These are phyloP conservation scores for Colletotrichum sp. DNA, from an alignment of 2,329 filamentous ascomycete genomes.

Conservation along the genomic window DNA sequence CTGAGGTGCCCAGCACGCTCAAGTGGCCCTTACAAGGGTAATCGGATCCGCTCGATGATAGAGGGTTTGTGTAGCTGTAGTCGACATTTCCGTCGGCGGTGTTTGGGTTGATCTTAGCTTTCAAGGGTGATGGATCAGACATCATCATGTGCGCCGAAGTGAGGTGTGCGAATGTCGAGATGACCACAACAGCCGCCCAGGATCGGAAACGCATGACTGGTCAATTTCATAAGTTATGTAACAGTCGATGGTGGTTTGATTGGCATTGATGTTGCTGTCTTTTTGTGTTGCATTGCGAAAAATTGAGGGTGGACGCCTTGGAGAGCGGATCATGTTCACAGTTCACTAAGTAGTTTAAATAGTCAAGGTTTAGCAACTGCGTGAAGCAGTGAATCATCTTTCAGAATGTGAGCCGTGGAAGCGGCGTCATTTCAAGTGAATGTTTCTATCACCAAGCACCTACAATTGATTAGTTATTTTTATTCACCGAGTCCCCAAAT, in stretches of 20 bases:
- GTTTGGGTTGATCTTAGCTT: slow-evolving; percentile 27
- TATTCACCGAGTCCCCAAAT: neutral
- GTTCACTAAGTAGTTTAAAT: neutral
- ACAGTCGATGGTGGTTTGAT: neutral
- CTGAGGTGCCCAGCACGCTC: slow-evolving; percentile 25
- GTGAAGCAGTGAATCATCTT: neutral
- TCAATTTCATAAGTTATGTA: neutral
- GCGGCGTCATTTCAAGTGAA: neutral
- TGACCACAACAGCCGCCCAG: neutral
- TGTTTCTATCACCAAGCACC: neutral
- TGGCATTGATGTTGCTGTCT: neutral
- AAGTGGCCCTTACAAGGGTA: slow-evolving; percentile 65
- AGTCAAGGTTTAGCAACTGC: neutral
- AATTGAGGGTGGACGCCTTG: accelerated
- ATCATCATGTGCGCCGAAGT: slow-evolving; percentile 34
- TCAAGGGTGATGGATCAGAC: slow-evolving; percentile 32
- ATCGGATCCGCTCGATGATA: slow-evolving; percentile 56
- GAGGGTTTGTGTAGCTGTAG: slow-evolving; percentile 61
- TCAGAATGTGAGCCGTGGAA: neutral
- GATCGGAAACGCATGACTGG: neutral
- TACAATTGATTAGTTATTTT: neutral
- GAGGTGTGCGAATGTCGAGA: neutral
- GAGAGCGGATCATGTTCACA: accelerated
- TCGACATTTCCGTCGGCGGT: slow-evolving; percentile 47
- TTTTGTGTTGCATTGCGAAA: neutral